phyloP scores from a whole-genome alignment of 768 basidiomycete species.

The Favolaschia claudopus region DNA sequence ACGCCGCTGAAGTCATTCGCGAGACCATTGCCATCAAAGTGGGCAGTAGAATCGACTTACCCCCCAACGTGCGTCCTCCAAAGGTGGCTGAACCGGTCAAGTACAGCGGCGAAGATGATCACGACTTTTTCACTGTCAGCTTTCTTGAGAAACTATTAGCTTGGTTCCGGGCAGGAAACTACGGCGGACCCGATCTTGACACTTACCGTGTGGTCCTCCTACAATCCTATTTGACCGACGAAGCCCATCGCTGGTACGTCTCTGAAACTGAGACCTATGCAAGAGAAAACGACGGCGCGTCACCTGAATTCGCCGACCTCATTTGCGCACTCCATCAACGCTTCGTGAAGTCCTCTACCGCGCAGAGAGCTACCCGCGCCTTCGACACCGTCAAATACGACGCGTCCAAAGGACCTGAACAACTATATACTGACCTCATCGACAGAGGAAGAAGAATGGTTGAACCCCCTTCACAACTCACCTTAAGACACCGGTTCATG shows the following conservation, averaged over 20 bases:
- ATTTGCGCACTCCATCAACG: neutral
- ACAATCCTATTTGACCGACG: neutral
- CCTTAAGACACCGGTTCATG: neutral
- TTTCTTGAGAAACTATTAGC: neutral
- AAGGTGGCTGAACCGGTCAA: neutral
- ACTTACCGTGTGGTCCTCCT: neutral
- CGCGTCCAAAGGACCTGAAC: neutral
- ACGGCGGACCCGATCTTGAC: neutral
- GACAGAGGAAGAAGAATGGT: neutral
- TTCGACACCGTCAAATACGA: neutral
- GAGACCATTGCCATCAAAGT: neutral
- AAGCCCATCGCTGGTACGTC: slow-evolving; percentile 1
- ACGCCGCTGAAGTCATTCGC: neutral
- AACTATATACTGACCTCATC: neutral
- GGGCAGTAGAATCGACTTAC: neutral
- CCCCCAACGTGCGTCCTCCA: neutral
- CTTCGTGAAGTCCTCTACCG: neutral
- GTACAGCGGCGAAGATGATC: slow-evolving; percentile 5
- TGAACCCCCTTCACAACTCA: neutral
- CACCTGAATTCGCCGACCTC: neutral
- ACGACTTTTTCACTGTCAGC: neutral
- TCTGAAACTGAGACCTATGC: neutral
- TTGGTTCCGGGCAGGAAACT: neutral
- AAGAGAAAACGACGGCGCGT: neutral
- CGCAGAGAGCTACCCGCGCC: neutral